Percentiles rank a stretch among this genome's conserved stretches.
Evolutionary conservation across 2,329 filamentous ascomycete species (phyloP).

Genomic region (Curvularia hawaiiensis): DNA sequence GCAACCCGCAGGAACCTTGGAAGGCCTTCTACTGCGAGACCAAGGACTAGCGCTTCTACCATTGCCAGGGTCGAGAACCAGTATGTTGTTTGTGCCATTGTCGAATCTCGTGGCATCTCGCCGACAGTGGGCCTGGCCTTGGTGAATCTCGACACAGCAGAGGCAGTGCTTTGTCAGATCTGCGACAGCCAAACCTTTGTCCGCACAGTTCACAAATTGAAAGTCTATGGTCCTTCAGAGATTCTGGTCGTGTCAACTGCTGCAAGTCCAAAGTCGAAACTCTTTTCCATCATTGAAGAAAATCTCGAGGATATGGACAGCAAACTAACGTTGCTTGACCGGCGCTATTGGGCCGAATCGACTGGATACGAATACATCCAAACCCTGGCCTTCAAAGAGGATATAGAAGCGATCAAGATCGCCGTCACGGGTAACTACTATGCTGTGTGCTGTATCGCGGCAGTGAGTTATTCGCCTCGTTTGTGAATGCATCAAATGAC

Average conservation of each 20-base stretch:
- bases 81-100: slow-evolving; percentile 84
- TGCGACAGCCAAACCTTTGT: slow-evolving; percentile 93
- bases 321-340: slow-evolving; percentile 68
- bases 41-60: slow-evolving; percentile 62
- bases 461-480: slow-evolving; percentile 68
- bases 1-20: slow-evolving; percentile 40
- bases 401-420: slow-evolving; percentile 80
- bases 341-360: slow-evolving; percentile 82
- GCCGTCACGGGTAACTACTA: slow-evolving; percentile 84
- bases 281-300: slow-evolving; percentile 75
- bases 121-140: slow-evolving; percentile 86
- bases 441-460: slow-evolving; percentile 82
- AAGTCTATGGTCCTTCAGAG: slow-evolving; percentile 77
- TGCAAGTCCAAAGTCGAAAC: slow-evolving; percentile 72
- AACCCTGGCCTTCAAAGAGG: slow-evolving; percentile 77
- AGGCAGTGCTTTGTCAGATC: slow-evolving; percentile 86
- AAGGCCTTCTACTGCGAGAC: slow-evolving; percentile 54
- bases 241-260: slow-evolving; percentile 78
- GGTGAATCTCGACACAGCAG: slow-evolving; percentile 82
- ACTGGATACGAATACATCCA: slow-evolving; percentile 78
- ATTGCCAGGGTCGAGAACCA: slow-evolving; percentile 64
- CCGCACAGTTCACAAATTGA: slow-evolving; percentile 84
- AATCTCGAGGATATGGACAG: slow-evolving; percentile 66
- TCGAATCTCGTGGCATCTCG: slow-evolving; percentile 84
- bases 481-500: slow-evolving; percentile 7